Conservation (phyloP, 1,284 basidiomycete genomes). For the Fomes fomentarius region DNA sequence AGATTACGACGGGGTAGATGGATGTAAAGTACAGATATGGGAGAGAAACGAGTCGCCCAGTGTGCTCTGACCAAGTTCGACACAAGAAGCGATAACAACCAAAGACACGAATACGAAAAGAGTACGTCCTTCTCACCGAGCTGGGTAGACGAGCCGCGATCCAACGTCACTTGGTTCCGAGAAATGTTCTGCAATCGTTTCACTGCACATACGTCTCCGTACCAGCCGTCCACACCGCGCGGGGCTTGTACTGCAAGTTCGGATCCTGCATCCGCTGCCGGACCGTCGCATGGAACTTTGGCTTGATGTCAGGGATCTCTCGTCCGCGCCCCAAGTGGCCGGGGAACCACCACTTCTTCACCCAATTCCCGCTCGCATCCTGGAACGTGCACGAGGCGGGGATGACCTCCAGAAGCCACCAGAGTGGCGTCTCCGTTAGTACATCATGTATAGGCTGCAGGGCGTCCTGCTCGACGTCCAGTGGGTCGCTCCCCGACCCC, state of each 20-base stretch:
- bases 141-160: too few species aligned
- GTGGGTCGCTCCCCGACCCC: background rate
- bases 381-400: conserved; percentile 41
- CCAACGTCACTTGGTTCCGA: too few species aligned
- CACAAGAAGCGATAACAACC: too few species aligned
- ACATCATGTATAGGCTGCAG: conserved; percentile 40
- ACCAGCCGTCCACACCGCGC: conserved; percentile 48
- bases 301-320: conserved; percentile 41
- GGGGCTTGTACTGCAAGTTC: conserved; percentile 51
- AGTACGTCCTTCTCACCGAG: too few species aligned
- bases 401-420: conserved; percentile 50
- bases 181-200: too few species aligned
- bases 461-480: conserved; percentile 30
- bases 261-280: conserved; percentile 49
- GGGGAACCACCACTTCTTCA: conserved; percentile 35
- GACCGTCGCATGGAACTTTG: conserved; percentile 58
- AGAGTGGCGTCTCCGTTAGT: conserved; percentile 32
- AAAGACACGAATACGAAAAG: too few species aligned
- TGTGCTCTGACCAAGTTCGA: too few species aligned
- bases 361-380: conserved; percentile 39
- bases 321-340: conserved; percentile 53
- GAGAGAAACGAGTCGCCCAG: too few species aligned
- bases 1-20: too few species aligned
- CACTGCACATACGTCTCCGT: conserved; percentile 52
- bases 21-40: too few species aligned